These are phyloP conservation scores for Blumeria hordei DNA, from an alignment of 2,329 filamentous ascomycete species.

Conservation along the genomic window DNA sequence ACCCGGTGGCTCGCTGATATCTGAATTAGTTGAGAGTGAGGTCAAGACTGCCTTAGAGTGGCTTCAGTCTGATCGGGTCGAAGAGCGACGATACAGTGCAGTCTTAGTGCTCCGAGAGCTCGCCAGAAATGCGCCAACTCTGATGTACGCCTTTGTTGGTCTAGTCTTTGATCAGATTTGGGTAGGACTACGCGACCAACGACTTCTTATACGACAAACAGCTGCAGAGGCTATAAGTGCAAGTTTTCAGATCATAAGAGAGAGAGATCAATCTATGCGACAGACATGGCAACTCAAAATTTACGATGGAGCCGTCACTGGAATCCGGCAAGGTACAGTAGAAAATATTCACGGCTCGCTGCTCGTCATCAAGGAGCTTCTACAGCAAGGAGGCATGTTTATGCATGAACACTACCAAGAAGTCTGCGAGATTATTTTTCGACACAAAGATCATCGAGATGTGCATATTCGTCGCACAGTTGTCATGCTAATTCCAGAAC, in stretches of 20 bases:
- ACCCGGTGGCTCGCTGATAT: conserved; percentile 80
- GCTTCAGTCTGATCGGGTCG: conserved; percentile 83
- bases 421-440: conserved; percentile 76
- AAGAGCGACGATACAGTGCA: conserved; percentile 80
- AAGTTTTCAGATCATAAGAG: conserved; percentile 86
- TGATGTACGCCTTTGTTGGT: conserved; percentile 90
- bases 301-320: conserved; percentile 60
- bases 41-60: conserved; percentile 92
- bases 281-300: conserved; percentile 76
- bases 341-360: conserved; percentile 89
- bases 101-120: conserved; percentile 79
- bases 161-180: conserved; percentile 91
- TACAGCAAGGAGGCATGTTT: conserved; percentile 93
- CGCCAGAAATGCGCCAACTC: conserved; percentile 73
- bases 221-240: conserved; percentile 84
- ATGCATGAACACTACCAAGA: conserved; percentile 91
- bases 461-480: conserved; percentile 71
- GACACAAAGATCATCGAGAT: conserved; percentile 83
- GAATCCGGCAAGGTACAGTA: conserved; percentile 56
- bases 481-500: conserved; percentile 70
- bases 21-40: conserved; percentile 87
- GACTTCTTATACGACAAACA: conserved; percentile 76
- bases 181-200: conserved; percentile 74
- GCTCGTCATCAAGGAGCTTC: conserved; percentile 72
- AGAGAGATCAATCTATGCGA: conserved; percentile 73